A percentile compares a stretch with the other conserved stretches of the same genome.
These are phyloP conservation scores for Fusarium setosum DNA, from an alignment of 2,329 filamentous ascomycete genomes.

Conservation along the genomic window DNA sequence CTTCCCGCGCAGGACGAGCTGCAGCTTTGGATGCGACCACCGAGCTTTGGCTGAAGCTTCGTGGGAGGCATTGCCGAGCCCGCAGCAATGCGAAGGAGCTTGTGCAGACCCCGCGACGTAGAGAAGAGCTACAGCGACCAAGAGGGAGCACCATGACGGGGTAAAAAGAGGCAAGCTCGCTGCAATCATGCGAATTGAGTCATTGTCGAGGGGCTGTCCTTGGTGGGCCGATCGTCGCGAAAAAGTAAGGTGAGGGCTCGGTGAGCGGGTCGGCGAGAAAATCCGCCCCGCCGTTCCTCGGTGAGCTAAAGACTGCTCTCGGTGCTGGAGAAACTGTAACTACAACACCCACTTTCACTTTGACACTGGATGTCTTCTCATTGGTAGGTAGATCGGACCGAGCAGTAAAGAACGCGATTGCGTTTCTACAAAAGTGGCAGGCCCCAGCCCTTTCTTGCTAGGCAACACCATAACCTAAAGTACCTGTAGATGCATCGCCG, in stretches of 20 bases:
- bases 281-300: neutral
- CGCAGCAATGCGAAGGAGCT: constrained; percentile 13
- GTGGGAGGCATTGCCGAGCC: constrained; percentile 29
- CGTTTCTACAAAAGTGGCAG: no score
- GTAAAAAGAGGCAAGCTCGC: neutral
- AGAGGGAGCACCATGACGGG: constrained; percentile 40
- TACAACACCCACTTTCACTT: no score
- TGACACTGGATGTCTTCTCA: no score
- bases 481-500: no score
- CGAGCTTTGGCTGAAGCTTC: constrained; percentile 39
- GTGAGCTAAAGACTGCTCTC: no score
- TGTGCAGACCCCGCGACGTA: constrained; percentile 27
- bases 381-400: no score
- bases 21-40: constrained; percentile 4
- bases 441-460: no score
- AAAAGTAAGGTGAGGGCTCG: constrained; percentile 24
- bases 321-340: no score
- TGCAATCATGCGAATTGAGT: constrained; percentile 33
- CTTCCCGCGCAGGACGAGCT: constrained; percentile 25
- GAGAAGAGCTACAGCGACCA: constrained; percentile 34
- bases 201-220: constrained; percentile 24
- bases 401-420: no score
- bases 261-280: constrained; percentile 17
- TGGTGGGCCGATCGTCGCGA: constrained; percentile 37
- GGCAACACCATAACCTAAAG: no score